Percentiles rank a stretch among this genome's conserved stretches.
Conservation (phyloP, 257 asterid genomes). For the Eustoma russellianum region DNA sequence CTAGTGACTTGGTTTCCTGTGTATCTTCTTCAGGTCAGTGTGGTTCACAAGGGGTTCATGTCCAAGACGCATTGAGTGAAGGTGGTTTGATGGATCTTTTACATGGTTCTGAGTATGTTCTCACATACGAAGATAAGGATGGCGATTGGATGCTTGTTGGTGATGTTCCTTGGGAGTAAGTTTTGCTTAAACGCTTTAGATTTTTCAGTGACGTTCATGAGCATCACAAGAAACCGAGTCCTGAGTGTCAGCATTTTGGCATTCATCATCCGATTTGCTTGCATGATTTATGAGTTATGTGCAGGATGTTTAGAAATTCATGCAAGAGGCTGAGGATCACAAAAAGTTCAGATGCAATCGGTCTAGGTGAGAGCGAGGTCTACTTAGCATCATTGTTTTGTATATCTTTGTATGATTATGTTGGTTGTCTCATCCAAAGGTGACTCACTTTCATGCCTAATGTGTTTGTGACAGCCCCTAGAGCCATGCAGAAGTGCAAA, state of each 20-base stretch:
- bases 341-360: constrained; percentile 45
- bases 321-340: constrained; percentile 41
- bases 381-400: no score
- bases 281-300: not conserved
- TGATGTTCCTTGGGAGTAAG: constrained; percentile 57
- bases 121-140: constrained; percentile 69
- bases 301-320: constrained; percentile 38
- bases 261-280: no score
- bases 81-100: constrained; percentile 54
- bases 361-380: constrained; percentile 25
- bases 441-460: no score
- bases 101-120: constrained; percentile 60
- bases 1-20: not conserved
- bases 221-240: no score
- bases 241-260: not conserved
- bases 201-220: not conserved
- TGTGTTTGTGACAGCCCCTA: constrained; percentile 17
- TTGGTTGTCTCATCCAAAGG: no score
- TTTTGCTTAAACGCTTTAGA: constrained; percentile 6
- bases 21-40: constrained; percentile 18
- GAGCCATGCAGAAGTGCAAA: constrained; percentile 12
- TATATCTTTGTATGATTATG: no score
- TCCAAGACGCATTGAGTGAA: constrained; percentile 46
- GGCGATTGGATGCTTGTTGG: constrained; percentile 37
- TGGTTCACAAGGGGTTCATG: constrained; percentile 56